These are phyloP conservation scores for Trifolium pratense DNA, from an alignment of 306 rosid genomes.

Conservation along the genomic window DNA sequence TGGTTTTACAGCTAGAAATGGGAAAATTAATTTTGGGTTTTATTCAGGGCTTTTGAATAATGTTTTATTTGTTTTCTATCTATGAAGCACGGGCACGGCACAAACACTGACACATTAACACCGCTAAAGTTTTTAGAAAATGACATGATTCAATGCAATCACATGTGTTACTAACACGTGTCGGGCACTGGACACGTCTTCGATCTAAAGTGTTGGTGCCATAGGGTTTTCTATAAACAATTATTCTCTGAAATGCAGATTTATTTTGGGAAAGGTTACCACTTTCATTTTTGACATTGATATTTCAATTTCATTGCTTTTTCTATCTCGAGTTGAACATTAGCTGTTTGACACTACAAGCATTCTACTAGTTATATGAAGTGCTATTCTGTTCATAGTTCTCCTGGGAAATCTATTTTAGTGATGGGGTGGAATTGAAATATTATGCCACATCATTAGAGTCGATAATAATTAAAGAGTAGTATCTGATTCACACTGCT, in stretches of 20 bases:
- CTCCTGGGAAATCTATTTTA: background rate
- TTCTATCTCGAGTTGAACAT: background rate
- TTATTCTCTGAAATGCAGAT: background rate
- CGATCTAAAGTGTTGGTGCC: too few species aligned
- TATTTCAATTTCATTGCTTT: background rate
- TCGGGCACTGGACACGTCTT: too few species aligned
- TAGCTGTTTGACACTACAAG: background rate
- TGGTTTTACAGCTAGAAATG: constrained; percentile 21
- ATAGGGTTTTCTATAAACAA: background rate
- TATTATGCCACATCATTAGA: background rate
- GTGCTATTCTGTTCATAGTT: background rate
- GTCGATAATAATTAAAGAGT: background rate
- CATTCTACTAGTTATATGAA: constrained; percentile 5
- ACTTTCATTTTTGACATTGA: background rate
- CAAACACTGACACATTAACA: too few species aligned
- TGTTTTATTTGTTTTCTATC: background rate
- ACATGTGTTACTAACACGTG: too few species aligned
- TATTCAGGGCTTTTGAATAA: background rate
- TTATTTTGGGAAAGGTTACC: background rate
- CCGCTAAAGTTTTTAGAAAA: too few species aligned
- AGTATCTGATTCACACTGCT: constrained; percentile 3
- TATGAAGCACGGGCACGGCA: too few species aligned
- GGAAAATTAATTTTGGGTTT: background rate
- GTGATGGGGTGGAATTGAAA: constrained; percentile 14
- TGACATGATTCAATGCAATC: too few species aligned